These are phyloP conservation scores for Pisolithus marmoratus DNA, from an alignment of 768 basidiomycete genomes.

Conservation along the genomic window DNA sequence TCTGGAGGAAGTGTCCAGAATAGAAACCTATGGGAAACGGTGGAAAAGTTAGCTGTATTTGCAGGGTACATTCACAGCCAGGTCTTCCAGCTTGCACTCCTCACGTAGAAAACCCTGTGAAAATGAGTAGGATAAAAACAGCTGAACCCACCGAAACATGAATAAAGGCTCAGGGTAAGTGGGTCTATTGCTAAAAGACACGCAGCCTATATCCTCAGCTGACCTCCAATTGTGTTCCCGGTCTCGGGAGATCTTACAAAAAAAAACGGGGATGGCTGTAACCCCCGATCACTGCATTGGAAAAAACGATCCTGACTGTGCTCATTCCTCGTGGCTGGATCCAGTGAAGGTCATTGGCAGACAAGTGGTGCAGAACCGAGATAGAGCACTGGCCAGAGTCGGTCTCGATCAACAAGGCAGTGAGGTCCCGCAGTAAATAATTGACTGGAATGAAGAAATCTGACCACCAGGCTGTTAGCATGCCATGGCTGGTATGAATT, in stretches of 20 bases:
- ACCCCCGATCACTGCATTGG: background rate
- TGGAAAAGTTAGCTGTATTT: background rate
- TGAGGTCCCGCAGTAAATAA: background rate
- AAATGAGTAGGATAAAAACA: background rate
- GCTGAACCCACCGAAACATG: background rate
- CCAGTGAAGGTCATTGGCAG: background rate
- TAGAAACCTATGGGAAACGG: background rate
- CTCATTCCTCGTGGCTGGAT: background rate
- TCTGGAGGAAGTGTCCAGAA: background rate
- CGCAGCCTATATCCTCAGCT: background rate
- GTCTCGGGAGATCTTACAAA: background rate
- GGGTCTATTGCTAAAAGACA: background rate
- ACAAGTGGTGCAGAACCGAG: background rate
- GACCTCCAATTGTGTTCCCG: background rate
- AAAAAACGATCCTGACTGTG: background rate
- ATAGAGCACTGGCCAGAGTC: background rate
- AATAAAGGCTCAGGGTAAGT: background rate
- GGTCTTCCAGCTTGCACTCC: background rate
- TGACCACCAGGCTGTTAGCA: background rate
- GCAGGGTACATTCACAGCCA: constrained; percentile 1
- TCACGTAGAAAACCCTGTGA: background rate
- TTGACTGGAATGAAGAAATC: no score
- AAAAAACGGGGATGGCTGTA: background rate
- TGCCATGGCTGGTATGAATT: background rate
- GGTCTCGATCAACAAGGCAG: background rate